Conservation (phyloP, 805 yeast genomes). For the Saccharomyces cerevisiae region DNA sequence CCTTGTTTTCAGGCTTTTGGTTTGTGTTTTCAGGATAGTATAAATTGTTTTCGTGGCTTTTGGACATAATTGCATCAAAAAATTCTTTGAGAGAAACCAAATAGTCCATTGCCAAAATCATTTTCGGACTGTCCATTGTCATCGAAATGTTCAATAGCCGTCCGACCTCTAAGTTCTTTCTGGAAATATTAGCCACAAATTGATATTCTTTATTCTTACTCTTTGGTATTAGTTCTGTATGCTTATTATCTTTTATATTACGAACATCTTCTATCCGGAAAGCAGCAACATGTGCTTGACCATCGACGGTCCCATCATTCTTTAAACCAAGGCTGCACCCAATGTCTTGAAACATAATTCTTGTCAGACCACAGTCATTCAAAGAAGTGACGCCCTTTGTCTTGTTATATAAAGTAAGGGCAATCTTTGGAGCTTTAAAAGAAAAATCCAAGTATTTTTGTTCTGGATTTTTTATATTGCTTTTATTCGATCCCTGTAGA, state of each 20-base stretch:
- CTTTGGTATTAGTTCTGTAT: slow-evolving; percentile 74
- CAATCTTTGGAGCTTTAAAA: slow-evolving; percentile 54
- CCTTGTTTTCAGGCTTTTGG: neutral
- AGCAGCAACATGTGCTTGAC: slow-evolving; percentile 59
- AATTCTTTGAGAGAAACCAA: slow-evolving; percentile 65
- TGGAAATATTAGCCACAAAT: slow-evolving; percentile 47
- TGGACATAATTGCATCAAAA: slow-evolving; percentile 31
- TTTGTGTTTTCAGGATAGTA: slow-evolving; percentile 1
- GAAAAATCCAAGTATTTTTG: slow-evolving; percentile 33
- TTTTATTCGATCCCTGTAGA: neutral
- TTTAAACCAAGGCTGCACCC: slow-evolving; percentile 44
- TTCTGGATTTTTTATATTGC: slow-evolving; percentile 2
- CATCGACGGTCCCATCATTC: slow-evolving; percentile 46
- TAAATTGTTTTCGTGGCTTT: slow-evolving; percentile 5
- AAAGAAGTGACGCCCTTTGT: slow-evolving; percentile 35
- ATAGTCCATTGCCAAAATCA: slow-evolving; percentile 80
- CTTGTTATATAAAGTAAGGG: slow-evolving; percentile 52
- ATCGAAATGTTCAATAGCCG: slow-evolving; percentile 44
- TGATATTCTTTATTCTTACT: slow-evolving; percentile 57
- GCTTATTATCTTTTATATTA: slow-evolving; percentile 51
- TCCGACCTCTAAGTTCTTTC: slow-evolving; percentile 35
- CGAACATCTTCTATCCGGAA: slow-evolving; percentile 75
- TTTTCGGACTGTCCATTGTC: slow-evolving; percentile 71
- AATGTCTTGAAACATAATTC: slow-evolving; percentile 51
- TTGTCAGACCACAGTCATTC: slow-evolving; percentile 41